These are phyloP conservation scores for Pseudofabraea citricarpa DNA, from an alignment of 2,329 filamentous ascomycete genomes.

Conservation along the genomic window DNA sequence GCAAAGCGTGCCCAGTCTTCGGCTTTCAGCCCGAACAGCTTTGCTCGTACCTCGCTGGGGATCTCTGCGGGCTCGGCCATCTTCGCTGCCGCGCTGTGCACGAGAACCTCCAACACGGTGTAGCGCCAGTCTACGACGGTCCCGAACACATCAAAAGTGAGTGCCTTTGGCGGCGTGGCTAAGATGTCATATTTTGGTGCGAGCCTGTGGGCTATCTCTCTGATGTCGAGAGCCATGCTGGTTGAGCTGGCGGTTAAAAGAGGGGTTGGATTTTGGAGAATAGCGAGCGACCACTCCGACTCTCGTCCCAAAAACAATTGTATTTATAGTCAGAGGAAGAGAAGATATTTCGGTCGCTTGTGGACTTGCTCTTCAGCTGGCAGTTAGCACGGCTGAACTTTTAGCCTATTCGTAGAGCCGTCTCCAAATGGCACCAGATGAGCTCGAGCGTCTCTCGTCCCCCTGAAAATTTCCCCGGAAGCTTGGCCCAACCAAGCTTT, in stretches of 20 bases:
- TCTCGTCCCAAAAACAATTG: no score
- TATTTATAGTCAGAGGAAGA: not conserved
- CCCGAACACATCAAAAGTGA: slow-evolving; percentile 75
- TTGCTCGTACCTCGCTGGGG: slow-evolving; percentile 39
- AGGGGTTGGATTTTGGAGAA: no score
- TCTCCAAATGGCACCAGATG: no score
- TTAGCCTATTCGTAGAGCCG: no score
- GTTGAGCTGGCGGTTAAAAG: not conserved
- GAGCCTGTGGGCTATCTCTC: slow-evolving; percentile 7
- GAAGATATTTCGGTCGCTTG: no score
- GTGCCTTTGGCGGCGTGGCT: slow-evolving; percentile 40
- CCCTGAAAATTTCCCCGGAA: no score
- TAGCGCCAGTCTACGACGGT: slow-evolving; percentile 77
- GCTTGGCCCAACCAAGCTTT: not conserved
- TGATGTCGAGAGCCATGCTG: slow-evolving; percentile 1
- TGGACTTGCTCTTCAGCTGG: no score
- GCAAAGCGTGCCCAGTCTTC: slow-evolving; percentile 62
- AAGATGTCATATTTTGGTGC: slow-evolving; percentile 15
- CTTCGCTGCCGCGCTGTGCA: slow-evolving; percentile 42
- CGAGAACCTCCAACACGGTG: slow-evolving; percentile 57
- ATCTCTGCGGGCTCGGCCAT: slow-evolving; percentile 37
- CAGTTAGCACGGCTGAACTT: no score
- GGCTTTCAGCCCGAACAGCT: slow-evolving; percentile 44
- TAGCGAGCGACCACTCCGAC: no score
- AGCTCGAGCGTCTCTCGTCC: no score